Evolutionary conservation across 164 flowering plant species (phyloP), one percentile per base, ranked within the genome.

Genomic region (Magnolia kwangsiensis): DNA sequence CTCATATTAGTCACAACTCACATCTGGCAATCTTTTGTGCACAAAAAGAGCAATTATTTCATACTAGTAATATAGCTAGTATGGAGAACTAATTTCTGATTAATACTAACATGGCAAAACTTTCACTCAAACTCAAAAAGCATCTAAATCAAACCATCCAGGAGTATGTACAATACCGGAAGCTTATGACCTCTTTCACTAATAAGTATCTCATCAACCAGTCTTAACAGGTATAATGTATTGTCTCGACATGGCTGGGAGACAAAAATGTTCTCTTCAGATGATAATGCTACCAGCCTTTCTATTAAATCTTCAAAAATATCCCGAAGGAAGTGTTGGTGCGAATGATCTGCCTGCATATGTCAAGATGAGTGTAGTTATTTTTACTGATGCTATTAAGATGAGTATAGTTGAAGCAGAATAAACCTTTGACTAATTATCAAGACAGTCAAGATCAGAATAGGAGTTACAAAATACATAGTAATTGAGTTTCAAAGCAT

Each of bases 171-270:
- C 18, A 50, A 72, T 93, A 96, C 99, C 96, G 87, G 97, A 81
- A 94, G 88, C 74, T 83, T 85, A 75, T 83, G 71, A 78, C 87
- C 96, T 75, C 87, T 79, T 80, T 94, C 97, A 71, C 83, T 82
- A 55, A 94, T 76, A 71, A 94, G 93, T 92, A 94, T 86, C 86
- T 94, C 99, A 86, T 96, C 99, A 72, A 91, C 81, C 66, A 94
- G 79, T 76, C 84, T 89, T 72, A 96, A 82, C 71, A 96, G 92
- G 84, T 88, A 94, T 55, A 96, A 77, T 58, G 90, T 85, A 84
- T 96, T 96, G 83, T 96, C 99, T 7, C 99, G 97, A 83, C 98
- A 93, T 73, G 98, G 99, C 80, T 96, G 99, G 31, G 82, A 85
- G 75, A 86, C 71, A 80, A 93, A 89, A 45, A 93, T 89, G 73